A percentile compares a stretch with the other conserved stretches of the same genome.
Conservation (phyloP, 805 yeast species). For the Myxozyma nipponensis region DNA sequence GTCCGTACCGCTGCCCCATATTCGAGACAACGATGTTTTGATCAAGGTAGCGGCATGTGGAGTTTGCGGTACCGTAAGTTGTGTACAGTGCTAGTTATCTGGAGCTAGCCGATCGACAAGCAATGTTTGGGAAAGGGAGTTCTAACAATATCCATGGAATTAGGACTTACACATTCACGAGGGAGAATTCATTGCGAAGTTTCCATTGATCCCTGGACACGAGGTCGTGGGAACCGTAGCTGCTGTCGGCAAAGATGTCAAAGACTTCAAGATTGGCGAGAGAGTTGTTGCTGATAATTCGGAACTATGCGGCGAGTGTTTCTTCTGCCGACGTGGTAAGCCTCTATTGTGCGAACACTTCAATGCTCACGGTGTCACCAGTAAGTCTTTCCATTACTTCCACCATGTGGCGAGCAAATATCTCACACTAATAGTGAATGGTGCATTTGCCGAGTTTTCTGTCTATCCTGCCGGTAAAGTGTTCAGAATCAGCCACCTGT, state of each 20-base stretch:
- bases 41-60: constrained; percentile 27
- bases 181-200: constrained; percentile 25
- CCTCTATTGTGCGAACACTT: constrained; percentile 25
- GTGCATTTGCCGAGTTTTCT: constrained; percentile 26
- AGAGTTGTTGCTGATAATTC: constrained; percentile 27
- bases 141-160: too few relatives aligned
- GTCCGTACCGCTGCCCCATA: constrained; percentile 17
- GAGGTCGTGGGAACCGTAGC: constrained; percentile 27
- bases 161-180: constrained; percentile 26
- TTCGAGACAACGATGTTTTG: constrained; percentile 24
- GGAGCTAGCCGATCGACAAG: background rate
- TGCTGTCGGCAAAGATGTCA: constrained; percentile 23
- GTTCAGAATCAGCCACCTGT: constrained; percentile 22
- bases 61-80: constrained; percentile 19
- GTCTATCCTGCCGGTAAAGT: constrained; percentile 27
- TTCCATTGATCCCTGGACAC: constrained; percentile 26
- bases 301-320: constrained; percentile 25
- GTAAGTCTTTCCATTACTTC: background rate
- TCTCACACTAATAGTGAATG: constrained; percentile 7
- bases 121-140: background rate
- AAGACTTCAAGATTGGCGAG: constrained; percentile 17
- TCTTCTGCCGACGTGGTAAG: constrained; percentile 26
- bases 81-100: too few relatives aligned
- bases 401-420: background rate
- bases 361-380: constrained; percentile 26